Percentiles rank a stretch among this genome's conserved stretches.
These are phyloP conservation scores for Colletotrichum lindemuthianum DNA, from an alignment of 2,329 filamentous ascomycete genomes.

Conservation along the genomic window DNA sequence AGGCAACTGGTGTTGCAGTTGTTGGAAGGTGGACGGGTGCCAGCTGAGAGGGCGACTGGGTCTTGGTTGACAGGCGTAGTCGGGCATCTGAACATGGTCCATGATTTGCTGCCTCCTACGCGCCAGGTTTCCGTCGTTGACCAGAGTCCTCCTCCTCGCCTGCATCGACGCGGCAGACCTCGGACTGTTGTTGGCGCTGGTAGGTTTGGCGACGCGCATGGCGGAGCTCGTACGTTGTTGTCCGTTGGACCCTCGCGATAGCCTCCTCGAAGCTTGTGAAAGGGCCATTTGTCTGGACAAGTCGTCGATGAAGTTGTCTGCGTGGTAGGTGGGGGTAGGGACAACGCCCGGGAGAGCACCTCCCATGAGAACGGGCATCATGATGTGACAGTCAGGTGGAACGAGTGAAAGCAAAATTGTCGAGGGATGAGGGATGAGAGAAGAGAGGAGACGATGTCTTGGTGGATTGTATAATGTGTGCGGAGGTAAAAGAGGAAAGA, in stretches of 20 bases:
- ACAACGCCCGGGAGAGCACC: slow-evolving; percentile 44
- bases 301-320: slow-evolving; percentile 60
- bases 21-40: slow-evolving; percentile 70
- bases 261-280: slow-evolving; percentile 57
- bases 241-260: slow-evolving; percentile 60
- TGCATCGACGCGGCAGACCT: slow-evolving; percentile 60
- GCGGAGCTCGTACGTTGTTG: slow-evolving; percentile 60
- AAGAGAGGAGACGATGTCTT: neutral
- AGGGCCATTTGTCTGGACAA: slow-evolving; percentile 61
- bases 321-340: slow-evolving; percentile 46
- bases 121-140: slow-evolving; percentile 59
- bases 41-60: slow-evolving; percentile 75
- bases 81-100: slow-evolving; percentile 54
- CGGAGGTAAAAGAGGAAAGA: neutral
- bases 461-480: neutral
- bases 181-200: slow-evolving; percentile 76
- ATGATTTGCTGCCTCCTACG: slow-evolving; percentile 58
- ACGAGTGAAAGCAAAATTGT: neutral
- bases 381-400: slow-evolving; percentile 34
- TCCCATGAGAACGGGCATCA: slow-evolving; percentile 50
- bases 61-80: slow-evolving; percentile 46
- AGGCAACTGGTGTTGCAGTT: slow-evolving; percentile 48
- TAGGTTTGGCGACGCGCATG: slow-evolving; percentile 73
- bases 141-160: slow-evolving; percentile 65
- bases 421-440: neutral